Base-by-base conservation (phyloP, 192 early-diverging fungal species). In the Mortierella antarctica region DNA sequence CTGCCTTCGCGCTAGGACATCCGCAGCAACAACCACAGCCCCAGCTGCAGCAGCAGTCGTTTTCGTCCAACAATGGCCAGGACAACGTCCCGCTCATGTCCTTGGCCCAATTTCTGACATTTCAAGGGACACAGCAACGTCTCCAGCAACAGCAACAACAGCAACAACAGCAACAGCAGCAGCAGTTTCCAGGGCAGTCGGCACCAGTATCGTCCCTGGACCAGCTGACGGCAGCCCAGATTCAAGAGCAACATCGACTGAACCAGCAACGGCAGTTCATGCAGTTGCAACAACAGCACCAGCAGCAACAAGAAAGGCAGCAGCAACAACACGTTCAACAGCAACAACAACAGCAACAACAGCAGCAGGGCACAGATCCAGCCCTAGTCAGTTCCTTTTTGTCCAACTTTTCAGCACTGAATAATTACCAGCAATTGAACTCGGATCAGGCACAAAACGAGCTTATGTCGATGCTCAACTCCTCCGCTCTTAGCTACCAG, bases 381-480 rank as follows among this genome's bases (percentile, higher is more conserved):
- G 46, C 62, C 5, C 4, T 44, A 1, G 57, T 23, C 44, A 71
- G 21, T 7, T 66, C 67, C 3, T 57, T 80, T 48, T 46, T 80
- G 8, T 67, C 69, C 18, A 72, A 72, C 54, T 80, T 80, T 57
- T 63, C 76, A n/a, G 63, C 20, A 7, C 48, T 80, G 59, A 67
- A 71, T 40, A 80, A 67, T 41, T 80, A 71, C 53, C 76, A 72
- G 42, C 76, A 80, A 46, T 47, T 80, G 17, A 80, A 80, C 44
- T 80, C 76, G 1, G 76, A 80, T 17, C 62, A 80, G 31, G 63
- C 56, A 4, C 76, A 80, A 52, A 71, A 72, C 9, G 76, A 80
- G 52, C 65, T 80, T 12, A 80, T 80, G 76, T 67, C 65, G 40
- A 80, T 80, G 70, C 70, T 80, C 50, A 60, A 56, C 42, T 71